phyloP scores from a whole-genome alignment of 768 basidiomycete species.

The Pulveroboletus sp. region DNA sequence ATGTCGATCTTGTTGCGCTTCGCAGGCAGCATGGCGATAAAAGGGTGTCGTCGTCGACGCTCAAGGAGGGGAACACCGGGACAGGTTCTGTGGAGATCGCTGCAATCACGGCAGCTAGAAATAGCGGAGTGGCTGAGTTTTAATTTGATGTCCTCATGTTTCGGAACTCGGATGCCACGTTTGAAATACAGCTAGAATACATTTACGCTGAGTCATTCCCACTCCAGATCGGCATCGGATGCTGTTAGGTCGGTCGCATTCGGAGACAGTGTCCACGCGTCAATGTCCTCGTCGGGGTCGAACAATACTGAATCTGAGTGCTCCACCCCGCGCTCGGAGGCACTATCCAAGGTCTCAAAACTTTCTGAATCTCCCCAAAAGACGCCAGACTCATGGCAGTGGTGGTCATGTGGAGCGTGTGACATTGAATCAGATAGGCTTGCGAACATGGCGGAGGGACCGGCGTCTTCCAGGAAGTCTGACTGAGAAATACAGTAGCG shows the following conservation, averaged over 20 bases:
- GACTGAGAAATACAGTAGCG: slow-evolving; percentile 12
- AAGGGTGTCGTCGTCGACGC: slow-evolving; percentile 9
- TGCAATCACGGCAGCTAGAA: slow-evolving; percentile 17
- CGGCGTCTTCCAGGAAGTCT: slow-evolving; percentile 17
- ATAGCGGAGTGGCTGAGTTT: slow-evolving; percentile 28
- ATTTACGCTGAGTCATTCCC: slow-evolving; percentile 3
- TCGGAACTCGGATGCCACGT: slow-evolving; percentile 27
- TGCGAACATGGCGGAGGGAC: slow-evolving; percentile 1
- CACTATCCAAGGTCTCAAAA: slow-evolving; percentile 10
- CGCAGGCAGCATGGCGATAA: slow-evolving; percentile 59
- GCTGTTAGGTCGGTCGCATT: slow-evolving; percentile 2
- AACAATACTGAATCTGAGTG: slow-evolving; percentile 18
- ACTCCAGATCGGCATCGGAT: background rate
- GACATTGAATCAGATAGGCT: slow-evolving; percentile 3
- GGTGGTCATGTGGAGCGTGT: slow-evolving; percentile 11
- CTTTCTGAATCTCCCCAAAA: slow-evolving; percentile 5
- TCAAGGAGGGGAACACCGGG: background rate
- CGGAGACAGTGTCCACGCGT: background rate
- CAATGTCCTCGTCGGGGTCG: slow-evolving; percentile 9
- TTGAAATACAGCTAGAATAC: slow-evolving; percentile 14
- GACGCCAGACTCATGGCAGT: slow-evolving; percentile 1
- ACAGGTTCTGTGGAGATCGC: slow-evolving; percentile 12
- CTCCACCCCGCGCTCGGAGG: slow-evolving; percentile 2
- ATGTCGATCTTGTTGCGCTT: slow-evolving; percentile 92
- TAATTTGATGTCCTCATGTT: slow-evolving; percentile 26